Evolutionary conservation across 768 basidiomycete species (phyloP).

Genomic region (Gyrodon lividus): DNA sequence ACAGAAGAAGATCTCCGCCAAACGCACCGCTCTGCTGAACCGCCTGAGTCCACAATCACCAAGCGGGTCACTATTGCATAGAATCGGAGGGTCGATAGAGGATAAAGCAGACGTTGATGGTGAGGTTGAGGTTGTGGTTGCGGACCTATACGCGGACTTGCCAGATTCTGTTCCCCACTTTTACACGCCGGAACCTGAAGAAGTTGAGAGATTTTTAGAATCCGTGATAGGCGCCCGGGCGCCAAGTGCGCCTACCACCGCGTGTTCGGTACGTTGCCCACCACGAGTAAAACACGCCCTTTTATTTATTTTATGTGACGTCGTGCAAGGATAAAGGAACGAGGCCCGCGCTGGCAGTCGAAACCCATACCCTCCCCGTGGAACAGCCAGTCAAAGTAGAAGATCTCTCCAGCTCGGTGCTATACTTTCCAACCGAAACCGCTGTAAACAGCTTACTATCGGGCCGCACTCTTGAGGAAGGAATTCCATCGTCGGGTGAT

Average conservation of each 20-base stretch:
- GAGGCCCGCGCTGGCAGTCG: constrained; percentile 14
- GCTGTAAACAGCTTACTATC: constrained; percentile 7
- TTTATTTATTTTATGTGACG: constrained; percentile 10
- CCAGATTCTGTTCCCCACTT: constrained; percentile 8
- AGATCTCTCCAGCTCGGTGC: constrained; percentile 1
- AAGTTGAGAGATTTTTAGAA: constrained; percentile 26
- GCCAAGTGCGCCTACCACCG: neutral
- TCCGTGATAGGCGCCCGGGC: constrained; percentile 20
- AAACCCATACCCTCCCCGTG: constrained; percentile 11
- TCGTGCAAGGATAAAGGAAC: constrained; percentile 1
- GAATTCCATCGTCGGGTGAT: constrained; percentile 8
- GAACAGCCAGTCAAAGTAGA: constrained; percentile 5
- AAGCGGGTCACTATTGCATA: constrained; percentile 17
- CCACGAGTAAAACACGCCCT: constrained; percentile 5
- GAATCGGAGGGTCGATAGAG: constrained; percentile 14
- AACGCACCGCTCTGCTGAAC: constrained; percentile 7
- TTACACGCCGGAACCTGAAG: constrained; percentile 21
- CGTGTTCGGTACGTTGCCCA: constrained; percentile 20
- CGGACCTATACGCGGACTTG: neutral
- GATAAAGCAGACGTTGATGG: constrained; percentile 8
- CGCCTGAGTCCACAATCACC: constrained; percentile 16
- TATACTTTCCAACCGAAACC: constrained; percentile 13
- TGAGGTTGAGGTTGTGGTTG: neutral
- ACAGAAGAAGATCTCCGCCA: constrained; percentile 1
- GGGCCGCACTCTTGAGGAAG: constrained; percentile 1